These are phyloP conservation scores for Capsicum rhomboideum DNA, from an alignment of 257 asterid genomes.

Conservation along the genomic window DNA sequence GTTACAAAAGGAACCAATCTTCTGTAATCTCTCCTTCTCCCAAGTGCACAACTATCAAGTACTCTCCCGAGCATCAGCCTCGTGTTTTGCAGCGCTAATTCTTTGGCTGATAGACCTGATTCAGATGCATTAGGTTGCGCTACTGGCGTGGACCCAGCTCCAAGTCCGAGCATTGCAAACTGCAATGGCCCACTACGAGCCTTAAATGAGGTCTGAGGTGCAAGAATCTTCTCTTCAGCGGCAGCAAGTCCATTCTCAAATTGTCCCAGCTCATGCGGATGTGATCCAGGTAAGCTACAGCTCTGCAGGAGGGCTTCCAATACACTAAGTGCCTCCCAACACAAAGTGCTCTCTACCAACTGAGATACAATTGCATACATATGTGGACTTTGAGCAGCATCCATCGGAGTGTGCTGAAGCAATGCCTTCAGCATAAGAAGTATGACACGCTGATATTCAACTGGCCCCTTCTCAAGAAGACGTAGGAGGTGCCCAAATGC, in stretches of 20 bases:
- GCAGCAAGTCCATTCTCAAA: conserved; percentile 65
- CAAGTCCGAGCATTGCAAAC: conserved; percentile 52
- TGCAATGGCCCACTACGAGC: conserved; percentile 97
- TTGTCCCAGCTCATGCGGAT: conserved; percentile 50
- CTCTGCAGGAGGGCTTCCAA: conserved; percentile 97
- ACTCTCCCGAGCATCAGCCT: conserved; percentile 88
- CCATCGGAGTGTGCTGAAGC: conserved; percentile 96
- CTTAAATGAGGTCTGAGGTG: conserved; percentile 81
- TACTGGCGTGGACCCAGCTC: conserved; percentile 27
- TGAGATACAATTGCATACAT: conserved; percentile 97
- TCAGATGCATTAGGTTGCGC: conserved; percentile 38
- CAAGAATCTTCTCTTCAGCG: conserved; percentile 68
- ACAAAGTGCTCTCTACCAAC: conserved; percentile 89
- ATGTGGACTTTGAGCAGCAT: conserved; percentile 94
- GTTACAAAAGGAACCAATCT: conserved; percentile 89
- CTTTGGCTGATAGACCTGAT: conserved; percentile 56
- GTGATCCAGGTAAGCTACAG: conserved; percentile 93
- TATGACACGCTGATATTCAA: conserved; percentile 88
- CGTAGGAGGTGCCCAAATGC: conserved; percentile 90
- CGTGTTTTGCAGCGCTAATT: conserved; percentile 75
- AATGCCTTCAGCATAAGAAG: conserved; percentile 90
- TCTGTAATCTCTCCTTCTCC: conserved; percentile 86
- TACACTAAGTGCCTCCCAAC: conserved; percentile 98
- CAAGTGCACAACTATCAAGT: conserved; percentile 83
- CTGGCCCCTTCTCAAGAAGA: conserved; percentile 88